phyloP scores from a whole-genome alignment of 805 yeast genomes.

The Yarrowia alimentaria region DNA sequence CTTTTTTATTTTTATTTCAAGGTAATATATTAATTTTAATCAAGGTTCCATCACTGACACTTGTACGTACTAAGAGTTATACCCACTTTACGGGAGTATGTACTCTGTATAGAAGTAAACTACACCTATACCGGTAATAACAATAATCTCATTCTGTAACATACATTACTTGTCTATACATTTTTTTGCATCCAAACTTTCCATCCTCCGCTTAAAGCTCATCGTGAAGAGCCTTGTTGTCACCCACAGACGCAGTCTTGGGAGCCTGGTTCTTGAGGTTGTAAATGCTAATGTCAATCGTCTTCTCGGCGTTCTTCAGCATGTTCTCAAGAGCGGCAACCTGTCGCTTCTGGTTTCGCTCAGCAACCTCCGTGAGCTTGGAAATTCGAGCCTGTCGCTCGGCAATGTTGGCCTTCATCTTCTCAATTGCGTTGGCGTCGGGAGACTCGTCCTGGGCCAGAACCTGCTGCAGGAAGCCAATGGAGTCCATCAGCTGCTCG shows the following conservation, averaged over 20 bases:
- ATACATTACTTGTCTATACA: neutral
- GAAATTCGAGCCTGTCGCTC: conserved; percentile 19
- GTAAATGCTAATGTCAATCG: conserved; percentile 17
- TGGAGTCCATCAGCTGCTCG: conserved; percentile 26
- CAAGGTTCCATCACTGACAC: too few species aligned
- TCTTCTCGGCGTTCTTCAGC: conserved; percentile 26
- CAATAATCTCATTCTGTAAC: neutral
- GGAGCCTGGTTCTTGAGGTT: conserved; percentile 16
- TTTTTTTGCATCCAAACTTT: neutral
- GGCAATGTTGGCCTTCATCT: conserved; percentile 23
- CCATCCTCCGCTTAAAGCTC: conserved; percentile 8
- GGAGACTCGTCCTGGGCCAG: conserved; percentile 23
- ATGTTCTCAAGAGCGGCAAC: conserved; percentile 23
- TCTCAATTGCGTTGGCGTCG: conserved; percentile 4
- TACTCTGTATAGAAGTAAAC: too few species aligned
- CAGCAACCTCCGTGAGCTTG: conserved; percentile 7
- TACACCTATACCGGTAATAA: too few species aligned
- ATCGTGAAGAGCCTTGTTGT: conserved; percentile 10
- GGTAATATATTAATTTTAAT: too few species aligned
- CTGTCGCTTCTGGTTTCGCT: conserved; percentile 27
- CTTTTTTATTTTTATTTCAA: too few species aligned
- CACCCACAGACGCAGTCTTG: conserved; percentile 17
- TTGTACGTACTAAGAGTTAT: too few species aligned
- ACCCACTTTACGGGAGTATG: too few species aligned
- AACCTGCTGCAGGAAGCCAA: conserved; percentile 21